phyloP scores from a whole-genome alignment of 1,284 basidiomycete genomes.

The Schizophyllum amplum region DNA sequence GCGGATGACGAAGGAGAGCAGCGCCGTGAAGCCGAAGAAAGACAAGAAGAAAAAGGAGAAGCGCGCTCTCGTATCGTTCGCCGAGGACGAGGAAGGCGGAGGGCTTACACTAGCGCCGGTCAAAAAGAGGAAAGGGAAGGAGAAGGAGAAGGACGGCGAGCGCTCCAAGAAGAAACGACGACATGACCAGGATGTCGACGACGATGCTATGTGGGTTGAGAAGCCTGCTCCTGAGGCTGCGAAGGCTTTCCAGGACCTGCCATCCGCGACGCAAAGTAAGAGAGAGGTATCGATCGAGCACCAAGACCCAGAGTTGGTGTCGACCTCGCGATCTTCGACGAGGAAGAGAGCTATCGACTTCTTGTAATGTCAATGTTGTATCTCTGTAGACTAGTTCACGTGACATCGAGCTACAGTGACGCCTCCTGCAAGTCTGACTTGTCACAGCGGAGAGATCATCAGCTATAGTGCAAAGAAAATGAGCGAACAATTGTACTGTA shows the following conservation, averaged over 20 bases:
- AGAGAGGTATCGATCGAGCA: background rate
- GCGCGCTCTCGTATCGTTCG: conserved; percentile 61
- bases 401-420: too few species aligned
- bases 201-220: conserved; percentile 52
- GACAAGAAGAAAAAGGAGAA: conserved; percentile 36
- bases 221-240: conserved; percentile 42
- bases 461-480: too few species aligned
- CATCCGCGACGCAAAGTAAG: background rate
- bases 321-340: background rate
- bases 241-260: conserved; percentile 9
- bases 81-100: conserved; percentile 49
- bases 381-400: too few species aligned
- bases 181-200: conserved; percentile 40
- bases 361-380: too few species aligned
- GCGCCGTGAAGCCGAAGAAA: conserved; percentile 33
- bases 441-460: too few species aligned
- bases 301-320: background rate
- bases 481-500: too few species aligned
- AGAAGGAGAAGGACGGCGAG: conserved; percentile 15
- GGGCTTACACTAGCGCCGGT: conserved; percentile 26
- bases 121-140: conserved; percentile 13
- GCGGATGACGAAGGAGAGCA: conserved; percentile 30
- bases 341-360: background rate
- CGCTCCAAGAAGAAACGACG: conserved; percentile 38
- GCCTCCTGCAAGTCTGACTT: too few species aligned